Evolutionary conservation across 805 yeast species (phyloP).

Genomic region (Zygosaccharomyces siamensis): DNA sequence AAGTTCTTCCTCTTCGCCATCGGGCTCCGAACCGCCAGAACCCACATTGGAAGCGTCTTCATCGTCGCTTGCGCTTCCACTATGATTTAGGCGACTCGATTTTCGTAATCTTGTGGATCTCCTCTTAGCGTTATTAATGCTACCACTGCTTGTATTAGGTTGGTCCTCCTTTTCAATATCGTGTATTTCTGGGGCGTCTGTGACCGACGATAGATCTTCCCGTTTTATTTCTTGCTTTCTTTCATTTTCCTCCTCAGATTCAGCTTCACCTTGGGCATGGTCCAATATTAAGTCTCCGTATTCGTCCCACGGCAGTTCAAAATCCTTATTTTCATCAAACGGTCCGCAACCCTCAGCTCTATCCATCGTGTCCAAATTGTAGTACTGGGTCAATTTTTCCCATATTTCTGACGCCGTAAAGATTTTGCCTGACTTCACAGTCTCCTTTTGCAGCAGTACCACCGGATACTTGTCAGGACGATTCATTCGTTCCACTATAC

Average conservation of each 20-base stretch:
- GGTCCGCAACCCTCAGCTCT: slow-evolving; percentile 41
- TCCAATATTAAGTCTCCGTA: slow-evolving; percentile 41
- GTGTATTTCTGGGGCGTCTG: neutral
- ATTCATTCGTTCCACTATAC: slow-evolving; percentile 34
- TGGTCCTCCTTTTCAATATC: neutral
- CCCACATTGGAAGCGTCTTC: slow-evolving; percentile 3
- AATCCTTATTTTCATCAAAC: slow-evolving; percentile 25
- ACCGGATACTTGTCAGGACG: slow-evolving; percentile 40
- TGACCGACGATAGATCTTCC: neutral
- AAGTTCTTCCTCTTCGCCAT: slow-evolving; percentile 12
- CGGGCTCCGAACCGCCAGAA: slow-evolving; percentile 8
- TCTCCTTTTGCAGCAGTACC: slow-evolving; percentile 31
- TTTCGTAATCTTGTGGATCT: slow-evolving; percentile 9
- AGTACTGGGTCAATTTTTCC: slow-evolving; percentile 49
- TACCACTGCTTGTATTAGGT: neutral
- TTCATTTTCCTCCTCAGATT: neutral
- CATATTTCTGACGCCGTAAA: slow-evolving; percentile 51
- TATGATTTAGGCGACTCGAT: slow-evolving; percentile 2
- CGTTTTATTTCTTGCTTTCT: slow-evolving; percentile 1
- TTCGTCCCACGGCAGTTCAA: slow-evolving; percentile 42
- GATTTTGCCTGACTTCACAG: slow-evolving; percentile 15
- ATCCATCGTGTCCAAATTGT: slow-evolving; percentile 56
- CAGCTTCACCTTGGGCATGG: slow-evolving; percentile 29
- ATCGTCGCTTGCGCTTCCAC: slow-evolving; percentile 3
- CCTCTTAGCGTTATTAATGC: neutral